Evolutionary conservation across 2,329 filamentous ascomycete genomes (phyloP), one percentile per base, ranked within the genome.

Genomic region (Ophiosphaerella korrae): DNA sequence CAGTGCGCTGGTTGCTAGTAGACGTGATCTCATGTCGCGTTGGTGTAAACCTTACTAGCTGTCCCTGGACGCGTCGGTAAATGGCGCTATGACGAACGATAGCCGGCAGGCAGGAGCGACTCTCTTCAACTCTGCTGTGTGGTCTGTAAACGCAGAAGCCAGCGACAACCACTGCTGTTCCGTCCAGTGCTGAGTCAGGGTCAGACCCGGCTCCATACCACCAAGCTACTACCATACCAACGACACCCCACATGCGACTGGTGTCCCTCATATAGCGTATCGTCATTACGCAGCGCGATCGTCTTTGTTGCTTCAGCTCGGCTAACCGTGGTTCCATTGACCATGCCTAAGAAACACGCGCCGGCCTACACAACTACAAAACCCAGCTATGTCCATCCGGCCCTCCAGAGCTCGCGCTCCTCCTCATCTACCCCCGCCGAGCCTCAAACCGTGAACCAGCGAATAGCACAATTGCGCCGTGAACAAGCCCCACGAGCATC

Each of bases 341-440:
- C 37, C 57, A 80, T 80, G 78, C 78, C 78, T 60, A 80, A 79
- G 70, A 79, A 79, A 64, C 74, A 76, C 53, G 67, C 70, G 13
- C 74, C 71, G 36, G 68, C 70, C 50, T 75, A 77, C 57, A 72
- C 73, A 46, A 70, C 74, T 52, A 64, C 74, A 36, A 72, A 76
- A 60, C 74, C 74, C 31, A 65, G 62, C 58, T 73, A 75, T 52
- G 70, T 74, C 12, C 72, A 75, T 53, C 68, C 70, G 2, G 72
- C 68, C 18, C 50, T 72, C 14, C 64, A 71, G 33, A 68, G 65
- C 55, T 66, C 70, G 23, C 58, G 64, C 14, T 58, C 63, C 21
- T 57, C 60, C 21, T 57, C 67, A 1, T 48, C 58, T 11, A 36
- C 62, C 18, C 45, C 62, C n/a, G 57, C 67, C 2, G 51, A 63